phyloP scores from a whole-genome alignment of 768 basidiomycete species.

The Auricularia sp. region DNA sequence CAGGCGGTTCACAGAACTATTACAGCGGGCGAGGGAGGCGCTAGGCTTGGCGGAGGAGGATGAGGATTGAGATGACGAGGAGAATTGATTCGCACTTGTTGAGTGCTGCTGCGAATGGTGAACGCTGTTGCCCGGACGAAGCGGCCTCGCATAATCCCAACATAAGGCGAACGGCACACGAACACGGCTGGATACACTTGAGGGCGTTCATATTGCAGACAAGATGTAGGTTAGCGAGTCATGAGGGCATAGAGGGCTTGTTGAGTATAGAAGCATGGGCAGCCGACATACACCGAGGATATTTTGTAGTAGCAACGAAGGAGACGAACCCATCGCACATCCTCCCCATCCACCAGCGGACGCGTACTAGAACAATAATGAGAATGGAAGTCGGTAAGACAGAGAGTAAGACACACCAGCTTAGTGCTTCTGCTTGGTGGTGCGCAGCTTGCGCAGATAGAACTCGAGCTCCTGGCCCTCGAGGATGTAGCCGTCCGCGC shows the following conservation, averaged over 20 bases:
- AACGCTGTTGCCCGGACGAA: too few species aligned
- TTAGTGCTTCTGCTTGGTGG: conserved; percentile 87
- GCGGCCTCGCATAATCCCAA: too few species aligned
- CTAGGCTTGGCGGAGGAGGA: too few species aligned
- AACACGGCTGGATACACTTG: too few species aligned
- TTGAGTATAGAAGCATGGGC: not conserved
- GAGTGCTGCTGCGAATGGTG: too few species aligned
- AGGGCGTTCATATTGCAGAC: too few species aligned
- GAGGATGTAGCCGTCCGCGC: conserved; percentile 92
- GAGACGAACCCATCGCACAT: not conserved
- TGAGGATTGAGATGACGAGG: too few species aligned
- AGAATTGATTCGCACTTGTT: too few species aligned
- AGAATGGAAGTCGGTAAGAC: too few species aligned
- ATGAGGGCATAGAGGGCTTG: not conserved
- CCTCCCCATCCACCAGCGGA: not conserved
- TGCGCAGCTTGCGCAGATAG: conserved; percentile 87
- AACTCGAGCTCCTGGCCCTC: conserved; percentile 99
- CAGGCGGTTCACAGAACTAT: too few species aligned
- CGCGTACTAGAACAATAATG: not conserved
- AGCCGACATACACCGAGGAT: not conserved
- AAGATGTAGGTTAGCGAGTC: not conserved
- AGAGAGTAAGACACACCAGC: not conserved
- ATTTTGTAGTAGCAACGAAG: not conserved
- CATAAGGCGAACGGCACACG: too few species aligned
- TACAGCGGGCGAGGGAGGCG: too few species aligned